phyloP scores from a whole-genome alignment of 2,329 filamentous ascomycete species.

The Aspergillus sclerotialis region DNA sequence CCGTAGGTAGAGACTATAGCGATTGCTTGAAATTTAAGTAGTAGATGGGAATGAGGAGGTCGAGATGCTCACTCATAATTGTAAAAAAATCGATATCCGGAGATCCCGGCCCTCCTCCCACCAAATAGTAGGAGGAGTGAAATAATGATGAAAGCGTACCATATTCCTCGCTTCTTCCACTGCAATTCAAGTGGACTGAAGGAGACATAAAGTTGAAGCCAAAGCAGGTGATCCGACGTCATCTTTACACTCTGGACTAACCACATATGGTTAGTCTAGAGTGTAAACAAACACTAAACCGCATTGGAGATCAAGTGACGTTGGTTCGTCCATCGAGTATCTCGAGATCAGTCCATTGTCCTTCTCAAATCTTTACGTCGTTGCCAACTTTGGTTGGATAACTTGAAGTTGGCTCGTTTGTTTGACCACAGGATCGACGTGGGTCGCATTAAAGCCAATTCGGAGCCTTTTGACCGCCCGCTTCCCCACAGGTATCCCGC shows the following conservation, averaged over 20 bases:
- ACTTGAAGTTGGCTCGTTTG: too few species aligned
- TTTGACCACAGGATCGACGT: slow-evolving; percentile 14
- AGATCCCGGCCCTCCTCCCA: slow-evolving; percentile 11
- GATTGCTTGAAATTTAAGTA: too few species aligned
- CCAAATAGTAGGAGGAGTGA: slow-evolving; percentile 11
- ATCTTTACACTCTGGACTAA: slow-evolving; percentile 20
- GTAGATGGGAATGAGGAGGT: slow-evolving; percentile 1
- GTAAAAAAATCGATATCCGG: slow-evolving; percentile 16
- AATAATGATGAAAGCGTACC: slow-evolving; percentile 20
- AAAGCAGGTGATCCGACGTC: slow-evolving; percentile 26
- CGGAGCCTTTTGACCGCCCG: slow-evolving; percentile 13
- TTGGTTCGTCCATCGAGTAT: too few species aligned
- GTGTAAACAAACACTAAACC: slow-evolving; percentile 11
- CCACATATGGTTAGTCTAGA: slow-evolving; percentile 15
- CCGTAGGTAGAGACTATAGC: too few species aligned
- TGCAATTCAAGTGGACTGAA: too few species aligned
- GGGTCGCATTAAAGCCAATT: slow-evolving; percentile 8
- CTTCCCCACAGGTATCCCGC: slow-evolving; percentile 4
- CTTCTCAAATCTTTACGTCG: too few species aligned
- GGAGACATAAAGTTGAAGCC: too few species aligned
- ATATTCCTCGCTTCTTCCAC: slow-evolving; percentile 4
- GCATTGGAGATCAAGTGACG: slow-evolving; percentile 9
- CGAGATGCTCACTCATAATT: slow-evolving; percentile 3
- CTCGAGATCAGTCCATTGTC: too few species aligned
- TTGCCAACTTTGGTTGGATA: too few species aligned